phyloP scores from a whole-genome alignment of 2,329 filamentous ascomycete genomes.

The Alternaria ventricosa region DNA sequence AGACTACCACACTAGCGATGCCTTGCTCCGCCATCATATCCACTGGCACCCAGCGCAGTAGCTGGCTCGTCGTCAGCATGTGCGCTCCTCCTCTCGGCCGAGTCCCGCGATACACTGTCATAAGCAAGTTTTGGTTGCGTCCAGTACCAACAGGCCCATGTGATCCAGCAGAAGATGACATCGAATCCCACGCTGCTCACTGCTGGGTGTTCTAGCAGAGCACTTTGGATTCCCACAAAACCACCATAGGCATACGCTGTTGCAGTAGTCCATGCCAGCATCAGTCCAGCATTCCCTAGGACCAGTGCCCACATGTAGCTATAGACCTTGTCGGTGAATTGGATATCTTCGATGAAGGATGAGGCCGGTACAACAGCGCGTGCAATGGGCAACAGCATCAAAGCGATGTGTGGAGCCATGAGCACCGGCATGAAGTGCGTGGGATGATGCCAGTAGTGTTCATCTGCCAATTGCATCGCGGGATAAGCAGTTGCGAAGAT shows the following conservation, averaged over 20 bases:
- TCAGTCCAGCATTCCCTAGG: conserved; percentile 20
- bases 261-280: conserved; percentile 16
- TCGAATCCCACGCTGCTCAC: conserved; percentile 46
- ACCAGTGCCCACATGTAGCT: conserved; percentile 32
- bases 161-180: conserved; percentile 47
- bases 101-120: neutral
- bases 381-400: conserved; percentile 33
- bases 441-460: conserved; percentile 37
- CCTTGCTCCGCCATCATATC: conserved; percentile 17
- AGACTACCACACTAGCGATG: conserved; percentile 16
- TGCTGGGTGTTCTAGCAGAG: conserved; percentile 43
- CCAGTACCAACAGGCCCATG: conserved; percentile 40
- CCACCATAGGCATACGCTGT: conserved; percentile 28
- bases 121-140: conserved; percentile 15
- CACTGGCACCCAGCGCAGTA: conserved; percentile 9
- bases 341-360: conserved; percentile 24
- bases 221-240: conserved; percentile 21
- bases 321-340: conserved; percentile 31
- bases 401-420: conserved; percentile 37
- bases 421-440: conserved; percentile 38
- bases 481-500: conserved; percentile 27
- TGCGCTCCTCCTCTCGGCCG: neutral
- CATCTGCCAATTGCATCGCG: conserved; percentile 31
- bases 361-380: conserved; percentile 31
- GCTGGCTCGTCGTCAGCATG: conserved; percentile 5